phyloP scores from a whole-genome alignment of 2,329 filamentous ascomycete genomes.

The Eurotiales sp. region DNA sequence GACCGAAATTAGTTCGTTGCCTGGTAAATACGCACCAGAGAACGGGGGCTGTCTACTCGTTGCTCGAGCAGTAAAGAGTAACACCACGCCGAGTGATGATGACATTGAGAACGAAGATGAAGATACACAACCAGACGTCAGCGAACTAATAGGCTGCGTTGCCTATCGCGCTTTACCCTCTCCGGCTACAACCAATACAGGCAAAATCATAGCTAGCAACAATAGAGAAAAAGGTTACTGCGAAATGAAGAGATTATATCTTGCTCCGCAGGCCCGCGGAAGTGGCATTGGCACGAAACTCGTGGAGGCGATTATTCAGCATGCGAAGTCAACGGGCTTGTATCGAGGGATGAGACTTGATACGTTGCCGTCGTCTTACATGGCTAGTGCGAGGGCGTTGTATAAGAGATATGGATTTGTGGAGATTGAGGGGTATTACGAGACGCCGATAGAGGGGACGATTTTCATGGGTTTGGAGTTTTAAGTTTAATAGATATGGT shows the following conservation, averaged over 20 bases:
- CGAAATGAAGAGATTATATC: constrained; percentile 59
- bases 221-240: constrained; percentile 25
- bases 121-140: no score
- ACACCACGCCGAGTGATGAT: constrained; percentile 16
- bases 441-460: constrained; percentile 52
- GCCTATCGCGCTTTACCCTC: constrained; percentile 41
- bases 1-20: constrained; percentile 50
- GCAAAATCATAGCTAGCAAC: not conserved
- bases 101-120: constrained; percentile 7
- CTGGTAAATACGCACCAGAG: constrained; percentile 50
- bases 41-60: constrained; percentile 49
- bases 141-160: constrained; percentile 47
- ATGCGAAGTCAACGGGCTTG: constrained; percentile 42
- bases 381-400: constrained; percentile 49
- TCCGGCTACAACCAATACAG: not conserved
- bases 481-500: constrained; percentile 8
- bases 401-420: constrained; percentile 52
- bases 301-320: constrained; percentile 41
- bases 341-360: constrained; percentile 55
- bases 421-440: constrained; percentile 53
- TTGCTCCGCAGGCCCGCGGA: constrained; percentile 47
- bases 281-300: constrained; percentile 49
- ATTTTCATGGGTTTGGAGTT: constrained; percentile 47
- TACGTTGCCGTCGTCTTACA: constrained; percentile 46
- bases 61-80: constrained; percentile 26